These are phyloP conservation scores for Alternaria hordeiaustralica DNA, from an alignment of 2,329 filamentous ascomycete genomes.

Conservation along the genomic window DNA sequence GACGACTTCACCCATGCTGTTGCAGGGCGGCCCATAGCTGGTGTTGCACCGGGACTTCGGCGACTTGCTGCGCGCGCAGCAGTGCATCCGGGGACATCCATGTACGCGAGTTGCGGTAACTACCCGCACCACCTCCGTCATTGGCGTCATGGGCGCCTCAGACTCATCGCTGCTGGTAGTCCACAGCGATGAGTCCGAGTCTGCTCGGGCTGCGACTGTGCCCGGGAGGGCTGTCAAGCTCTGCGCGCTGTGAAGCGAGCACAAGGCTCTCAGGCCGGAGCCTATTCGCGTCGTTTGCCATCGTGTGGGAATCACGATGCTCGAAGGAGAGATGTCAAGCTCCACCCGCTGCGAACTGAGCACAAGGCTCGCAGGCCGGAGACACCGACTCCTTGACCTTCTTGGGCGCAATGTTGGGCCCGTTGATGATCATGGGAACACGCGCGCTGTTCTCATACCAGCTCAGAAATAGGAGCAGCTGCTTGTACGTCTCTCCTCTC, in stretches of 20 bases:
- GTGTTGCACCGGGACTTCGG: background rate
- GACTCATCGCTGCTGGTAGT: conserved; percentile 52
- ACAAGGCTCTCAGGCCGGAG: background rate
- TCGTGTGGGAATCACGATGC: no score
- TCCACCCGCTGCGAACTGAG: background rate
- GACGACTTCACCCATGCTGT: background rate
- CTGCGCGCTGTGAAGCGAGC: background rate
- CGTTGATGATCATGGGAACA: conserved; percentile 84
- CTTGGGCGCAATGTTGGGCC: conserved; percentile 77
- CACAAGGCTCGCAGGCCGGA: background rate
- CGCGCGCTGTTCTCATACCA: conserved; percentile 93
- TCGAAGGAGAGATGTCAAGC: background rate
- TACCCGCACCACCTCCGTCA: background rate
- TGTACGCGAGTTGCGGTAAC: conserved; percentile 17
- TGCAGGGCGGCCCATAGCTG: background rate
- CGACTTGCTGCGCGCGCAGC: background rate
- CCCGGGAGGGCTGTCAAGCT: background rate
- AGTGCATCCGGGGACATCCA: background rate
- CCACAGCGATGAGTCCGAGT: conserved; percentile 29
- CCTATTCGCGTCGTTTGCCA: conserved; percentile 7
- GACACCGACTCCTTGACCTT: conserved; percentile 78
- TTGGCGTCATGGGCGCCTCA: conserved; percentile 30
- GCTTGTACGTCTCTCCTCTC: background rate
- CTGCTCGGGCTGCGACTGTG: conserved; percentile 36
- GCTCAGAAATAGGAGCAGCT: conserved; percentile 63